Conservation (phyloP, 441 rosid genomes). For the Syzygium syzygioides region DNA sequence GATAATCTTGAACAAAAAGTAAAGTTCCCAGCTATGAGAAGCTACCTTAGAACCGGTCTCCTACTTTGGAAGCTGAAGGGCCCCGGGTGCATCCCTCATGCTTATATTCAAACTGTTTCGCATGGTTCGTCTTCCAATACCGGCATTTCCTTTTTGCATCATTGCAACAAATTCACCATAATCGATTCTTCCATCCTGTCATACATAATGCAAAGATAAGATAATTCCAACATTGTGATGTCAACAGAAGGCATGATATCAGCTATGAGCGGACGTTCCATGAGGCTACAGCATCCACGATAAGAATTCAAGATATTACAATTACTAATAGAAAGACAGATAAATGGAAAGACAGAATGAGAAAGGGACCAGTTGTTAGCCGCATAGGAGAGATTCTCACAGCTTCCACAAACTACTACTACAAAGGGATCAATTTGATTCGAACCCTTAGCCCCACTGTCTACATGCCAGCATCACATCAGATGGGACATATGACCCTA, state of each 20-base stretch:
- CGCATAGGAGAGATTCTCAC: not conserved
- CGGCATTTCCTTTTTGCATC: constrained; percentile 89
- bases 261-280: not conserved
- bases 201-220: not conserved
- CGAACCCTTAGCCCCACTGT: not conserved
- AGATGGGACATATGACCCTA: not conserved
- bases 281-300: not conserved
- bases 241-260: not conserved
- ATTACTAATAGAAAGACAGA: not conserved
- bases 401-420: not conserved
- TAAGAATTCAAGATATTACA: not conserved
- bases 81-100: constrained; percentile 39
- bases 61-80: not conserved
- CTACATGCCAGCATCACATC: not conserved
- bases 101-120: constrained; percentile 40
- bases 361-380: not conserved
- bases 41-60: not conserved
- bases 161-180: constrained; percentile 81
- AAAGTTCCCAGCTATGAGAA: not conserved
- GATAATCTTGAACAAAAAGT: not conserved
- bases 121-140: constrained; percentile 73
- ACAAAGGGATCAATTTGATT: not conserved
- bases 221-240: not conserved
- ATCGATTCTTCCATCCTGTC: constrained; percentile 84
- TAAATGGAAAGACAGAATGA: not conserved